Base-by-base conservation (phyloP, 2,329 filamentous ascomycete species). In the Fusarium concolor region DNA sequence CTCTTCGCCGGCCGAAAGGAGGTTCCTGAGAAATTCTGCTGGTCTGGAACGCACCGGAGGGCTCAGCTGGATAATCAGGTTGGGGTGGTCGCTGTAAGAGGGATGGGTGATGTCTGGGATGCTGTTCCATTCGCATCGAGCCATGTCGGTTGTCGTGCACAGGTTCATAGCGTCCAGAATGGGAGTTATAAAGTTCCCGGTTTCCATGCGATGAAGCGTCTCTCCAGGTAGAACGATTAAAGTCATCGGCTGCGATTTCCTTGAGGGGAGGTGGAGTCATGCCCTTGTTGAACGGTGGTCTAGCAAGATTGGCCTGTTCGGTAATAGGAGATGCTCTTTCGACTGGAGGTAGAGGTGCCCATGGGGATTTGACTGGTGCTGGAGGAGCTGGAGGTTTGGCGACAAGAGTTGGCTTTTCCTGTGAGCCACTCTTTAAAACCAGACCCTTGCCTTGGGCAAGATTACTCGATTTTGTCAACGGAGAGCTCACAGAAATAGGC, bases 161-260 rank as follows among this genome's bases (percentile, higher is more conserved):
- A 17, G 94, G 94, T 76, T 98, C 95, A 72, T 97, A 97, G 50
- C 93, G 90, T 18, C 95, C 95, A 54, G 93, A 97, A 56, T 96
- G 92, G n/a, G 95, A 97, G 77, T 98, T 97, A 81, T 90, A 98
- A 0, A 98, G 83, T 77, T 98, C 94, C 57, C 92, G 86, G 65
- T 88, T 89, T 12, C 86, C 84, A 56, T 86, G 84, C 1, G 83
- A 76, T 35, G 85, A 84, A 7, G 89, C 87, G 65, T 97, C 93
- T 73, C 92, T 87, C 90, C 92, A 97, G 33, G 90, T 87, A 52
- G 90, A 88, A 65, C 96, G 87, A 76, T 91, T 96, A 75, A 97
- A 98, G 70, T 97, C 95, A 77, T 98, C 96, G 0, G 94, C 92
- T 8, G 94, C 93, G 67, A 97, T 97, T 76, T 98, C 94, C 75